A percentile compares a stretch with the other conserved stretches of the same genome.
Evolutionary conservation across 177 flowering plant species (phyloP).

Genomic region (Tripterygium wilfordii): DNA sequence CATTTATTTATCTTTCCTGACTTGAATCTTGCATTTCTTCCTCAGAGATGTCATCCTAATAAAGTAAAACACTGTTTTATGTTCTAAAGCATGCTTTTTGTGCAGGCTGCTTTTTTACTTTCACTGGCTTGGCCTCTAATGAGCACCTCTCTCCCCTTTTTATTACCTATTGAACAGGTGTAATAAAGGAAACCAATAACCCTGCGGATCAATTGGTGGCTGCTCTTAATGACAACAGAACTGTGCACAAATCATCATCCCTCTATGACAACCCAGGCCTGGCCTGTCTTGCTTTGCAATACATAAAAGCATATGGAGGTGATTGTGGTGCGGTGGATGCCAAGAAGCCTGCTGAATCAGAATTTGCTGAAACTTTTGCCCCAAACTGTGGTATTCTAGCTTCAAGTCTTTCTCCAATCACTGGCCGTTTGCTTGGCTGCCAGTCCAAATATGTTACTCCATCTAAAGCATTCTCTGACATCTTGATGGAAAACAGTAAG

Average conservation of each 20-base stretch:
- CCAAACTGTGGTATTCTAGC: conserved; percentile 72
- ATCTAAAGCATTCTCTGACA: conserved; percentile 56
- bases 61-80: too few species aligned
- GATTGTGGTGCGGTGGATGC: conserved; percentile 60
- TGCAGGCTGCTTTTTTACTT: neutral
- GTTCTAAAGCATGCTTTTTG: too few species aligned
- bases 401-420: conserved; percentile 54
- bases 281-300: conserved; percentile 88
- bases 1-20: too few species aligned
- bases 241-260: conserved; percentile 48
- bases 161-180: conserved; percentile 4
- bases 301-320: conserved; percentile 87
- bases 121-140: neutral
- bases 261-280: conserved; percentile 72
- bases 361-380: conserved; percentile 73
- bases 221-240: conserved; percentile 60
- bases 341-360: conserved; percentile 70
- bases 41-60: too few species aligned
- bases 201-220: conserved; percentile 81
- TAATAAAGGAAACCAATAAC: conserved; percentile 53
- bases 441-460: conserved; percentile 56
- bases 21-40: too few species aligned
- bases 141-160: neutral
- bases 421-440: conserved; percentile 84
- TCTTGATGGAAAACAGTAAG: conserved; percentile 47